Percentiles rank a stretch among this genome's conserved stretches.
phyloP scores from a whole-genome alignment of 306 rosid genomes.

The Castanea sativa region DNA sequence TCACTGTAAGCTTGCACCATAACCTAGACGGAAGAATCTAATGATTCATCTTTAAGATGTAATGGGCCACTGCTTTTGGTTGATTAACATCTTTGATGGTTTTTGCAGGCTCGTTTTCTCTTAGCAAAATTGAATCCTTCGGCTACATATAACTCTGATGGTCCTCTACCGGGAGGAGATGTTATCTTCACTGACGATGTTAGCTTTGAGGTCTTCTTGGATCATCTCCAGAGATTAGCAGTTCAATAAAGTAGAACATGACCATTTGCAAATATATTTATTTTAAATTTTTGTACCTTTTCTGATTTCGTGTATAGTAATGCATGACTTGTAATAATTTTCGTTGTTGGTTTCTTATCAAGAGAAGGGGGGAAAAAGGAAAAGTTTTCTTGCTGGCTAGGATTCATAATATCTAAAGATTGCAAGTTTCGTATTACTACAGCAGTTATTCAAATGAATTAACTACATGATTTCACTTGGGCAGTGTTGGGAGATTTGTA shows the following conservation, averaged over 20 bases:
- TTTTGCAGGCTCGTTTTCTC: slow-evolving; percentile 83
- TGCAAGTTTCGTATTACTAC: no score
- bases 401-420: background rate
- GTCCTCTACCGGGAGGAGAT: slow-evolving; percentile 82
- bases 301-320: slow-evolving; percentile 37
- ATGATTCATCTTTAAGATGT: background rate
- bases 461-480: background rate
- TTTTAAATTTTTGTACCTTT: background rate
- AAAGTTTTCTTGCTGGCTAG: background rate
- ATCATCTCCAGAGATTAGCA: slow-evolving; percentile 95
- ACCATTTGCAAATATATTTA: slow-evolving; percentile 13
- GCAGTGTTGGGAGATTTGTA: background rate
- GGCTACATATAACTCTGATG: slow-evolving; percentile 77
- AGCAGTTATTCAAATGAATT: background rate
- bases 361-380: no score
- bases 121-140: slow-evolving; percentile 95
- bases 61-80: background rate
- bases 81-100: background rate
- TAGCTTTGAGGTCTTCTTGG: slow-evolving; percentile 92
- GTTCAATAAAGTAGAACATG: slow-evolving; percentile 54
- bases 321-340: slow-evolving; percentile 10
- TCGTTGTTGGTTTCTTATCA: background rate
- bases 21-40: background rate
- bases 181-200: slow-evolving; percentile 91
- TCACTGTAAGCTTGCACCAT: background rate